phyloP scores from a whole-genome alignment of 805 yeast species.

The Ogataea pilisensis region DNA sequence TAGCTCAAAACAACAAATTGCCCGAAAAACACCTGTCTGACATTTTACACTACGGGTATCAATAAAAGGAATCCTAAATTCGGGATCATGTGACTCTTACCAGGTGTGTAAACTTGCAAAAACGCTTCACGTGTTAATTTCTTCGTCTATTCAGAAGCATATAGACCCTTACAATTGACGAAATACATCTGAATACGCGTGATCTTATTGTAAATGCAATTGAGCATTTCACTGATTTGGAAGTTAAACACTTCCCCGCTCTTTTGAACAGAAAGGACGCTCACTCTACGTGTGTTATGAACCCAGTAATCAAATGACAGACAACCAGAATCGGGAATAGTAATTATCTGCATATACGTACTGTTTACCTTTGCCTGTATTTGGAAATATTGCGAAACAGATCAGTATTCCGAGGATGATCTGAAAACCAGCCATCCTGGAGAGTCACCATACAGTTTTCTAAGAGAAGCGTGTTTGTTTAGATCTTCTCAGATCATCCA shows the following conservation, averaged over 20 bases:
- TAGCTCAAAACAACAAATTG: not conserved
- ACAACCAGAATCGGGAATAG: not conserved
- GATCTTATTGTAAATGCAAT: no score
- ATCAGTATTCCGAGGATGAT: not conserved
- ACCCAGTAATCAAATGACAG: not conserved
- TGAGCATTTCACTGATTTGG: no score
- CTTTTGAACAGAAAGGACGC: no score
- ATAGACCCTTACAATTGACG: no score
- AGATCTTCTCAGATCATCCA: not conserved
- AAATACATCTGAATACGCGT: no score
- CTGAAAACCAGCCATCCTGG: conserved; percentile 11
- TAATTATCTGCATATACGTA: conserved; percentile 6
- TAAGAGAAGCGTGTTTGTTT: conserved; percentile 2
- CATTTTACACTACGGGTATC: conserved; percentile 2
- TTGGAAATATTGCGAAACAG: conserved; percentile 6
- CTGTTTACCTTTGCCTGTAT: conserved; percentile 10
- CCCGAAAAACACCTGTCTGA: not conserved
- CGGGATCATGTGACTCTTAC: no score
- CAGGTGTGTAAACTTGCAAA: no score
- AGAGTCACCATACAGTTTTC: not conserved
- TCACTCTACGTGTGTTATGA: no score
- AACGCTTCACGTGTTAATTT: no score
- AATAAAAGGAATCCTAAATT: no score
- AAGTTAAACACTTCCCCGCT: no score
- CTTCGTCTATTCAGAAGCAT: no score